A percentile compares a stretch with the other conserved stretches of the same genome.
phyloP scores from a whole-genome alignment of 805 yeast species.

The Scheffersomyces stipitis region DNA sequence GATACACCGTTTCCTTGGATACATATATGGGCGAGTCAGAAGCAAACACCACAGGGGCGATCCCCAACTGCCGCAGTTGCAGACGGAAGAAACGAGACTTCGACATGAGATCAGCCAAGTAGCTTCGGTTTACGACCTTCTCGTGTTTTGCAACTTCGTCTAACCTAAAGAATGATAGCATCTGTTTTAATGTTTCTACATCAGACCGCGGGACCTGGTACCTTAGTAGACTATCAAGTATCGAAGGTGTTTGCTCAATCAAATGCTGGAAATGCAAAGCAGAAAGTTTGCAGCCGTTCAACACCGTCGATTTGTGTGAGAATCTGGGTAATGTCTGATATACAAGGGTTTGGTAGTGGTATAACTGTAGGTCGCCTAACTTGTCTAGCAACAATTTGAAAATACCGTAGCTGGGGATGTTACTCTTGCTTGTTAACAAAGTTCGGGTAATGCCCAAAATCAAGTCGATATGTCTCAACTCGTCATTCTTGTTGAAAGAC shows the following conservation, averaged over 20 bases:
- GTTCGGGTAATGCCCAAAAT: conserved; percentile 1
- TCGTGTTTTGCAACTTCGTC: conserved; percentile 24
- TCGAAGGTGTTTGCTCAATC: conserved; percentile 29
- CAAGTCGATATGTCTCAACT: conserved; percentile 4
- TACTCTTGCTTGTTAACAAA: conserved; percentile 5
- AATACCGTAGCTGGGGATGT: conserved; percentile 23
- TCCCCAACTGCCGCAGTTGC: conserved; percentile 4
- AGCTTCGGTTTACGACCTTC: conserved; percentile 15
- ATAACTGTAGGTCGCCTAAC: conserved; percentile 20
- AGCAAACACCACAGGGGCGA: conserved; percentile 9
- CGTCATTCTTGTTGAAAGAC: conserved; percentile 7
- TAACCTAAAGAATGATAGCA: conserved; percentile 26
- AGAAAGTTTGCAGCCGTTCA: conserved; percentile 12
- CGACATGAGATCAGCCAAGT: conserved; percentile 21
- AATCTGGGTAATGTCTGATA: conserved; percentile 25
- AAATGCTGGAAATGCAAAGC: conserved; percentile 22
- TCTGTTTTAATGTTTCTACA: conserved; percentile 16
- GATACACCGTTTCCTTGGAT: conserved; percentile 19
- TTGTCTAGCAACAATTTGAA: conserved; percentile 25
- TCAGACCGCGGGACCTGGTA: conserved; percentile 24
- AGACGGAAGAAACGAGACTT: conserved; percentile 20
- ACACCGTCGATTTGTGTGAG: conserved; percentile 17
- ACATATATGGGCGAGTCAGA: conserved; percentile 15
- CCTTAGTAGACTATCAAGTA: conserved; percentile 25
- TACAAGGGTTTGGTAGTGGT: conserved; percentile 27